A percentile compares a stretch with the other conserved stretches of the same genome.
Evolutionary conservation across 495 filamentous ascomycete species (phyloP).

Genomic region (Ascodesmis nigricans): DNA sequence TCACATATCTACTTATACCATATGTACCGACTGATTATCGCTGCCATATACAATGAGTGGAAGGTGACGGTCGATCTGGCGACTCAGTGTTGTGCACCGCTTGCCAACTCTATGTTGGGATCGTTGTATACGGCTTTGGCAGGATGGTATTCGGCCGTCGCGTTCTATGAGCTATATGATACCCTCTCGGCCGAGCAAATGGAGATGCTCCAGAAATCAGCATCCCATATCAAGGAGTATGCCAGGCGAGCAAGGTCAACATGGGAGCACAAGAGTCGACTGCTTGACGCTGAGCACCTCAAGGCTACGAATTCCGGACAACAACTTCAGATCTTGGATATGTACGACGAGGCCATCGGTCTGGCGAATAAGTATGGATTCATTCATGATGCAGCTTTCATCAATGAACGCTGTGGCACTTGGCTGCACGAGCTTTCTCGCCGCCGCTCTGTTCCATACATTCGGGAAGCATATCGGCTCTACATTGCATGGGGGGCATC

Average conservation of each 20-base stretch:
- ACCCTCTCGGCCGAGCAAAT: conserved; percentile 16
- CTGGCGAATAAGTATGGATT: conserved; percentile 16
- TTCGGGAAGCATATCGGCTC: conserved; percentile 19
- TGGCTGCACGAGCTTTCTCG: conserved; percentile 17
- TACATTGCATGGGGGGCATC: conserved; percentile 17
- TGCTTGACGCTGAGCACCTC: conserved; percentile 18
- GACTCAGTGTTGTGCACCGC: conserved; percentile 16
- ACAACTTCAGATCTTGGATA: conserved; percentile 19
- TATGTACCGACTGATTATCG: conserved; percentile 21
- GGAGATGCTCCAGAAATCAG: conserved; percentile 12
- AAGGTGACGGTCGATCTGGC: conserved; percentile 18
- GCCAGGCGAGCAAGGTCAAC: conserved; percentile 16
- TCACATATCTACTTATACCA: conserved; percentile 22
- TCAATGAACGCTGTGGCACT: conserved; percentile 18
- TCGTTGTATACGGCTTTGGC: conserved; percentile 17
- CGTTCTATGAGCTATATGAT: conserved; percentile 16
- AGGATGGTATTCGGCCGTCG: conserved; percentile 19
- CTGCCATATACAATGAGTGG: conserved; percentile 17
- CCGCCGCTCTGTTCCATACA: conserved; percentile 17
- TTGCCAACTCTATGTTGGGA: conserved; percentile 13
- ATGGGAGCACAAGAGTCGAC: conserved; percentile 18
- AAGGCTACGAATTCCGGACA: conserved; percentile 11
- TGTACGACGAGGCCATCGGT: conserved; percentile 19
- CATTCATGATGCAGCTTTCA: conserved; percentile 19
- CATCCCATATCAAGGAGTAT: conserved; percentile 16